Base-by-base conservation (phyloP, 1,139 yeast genomes). In the Yamadazyma diddensiae region DNA sequence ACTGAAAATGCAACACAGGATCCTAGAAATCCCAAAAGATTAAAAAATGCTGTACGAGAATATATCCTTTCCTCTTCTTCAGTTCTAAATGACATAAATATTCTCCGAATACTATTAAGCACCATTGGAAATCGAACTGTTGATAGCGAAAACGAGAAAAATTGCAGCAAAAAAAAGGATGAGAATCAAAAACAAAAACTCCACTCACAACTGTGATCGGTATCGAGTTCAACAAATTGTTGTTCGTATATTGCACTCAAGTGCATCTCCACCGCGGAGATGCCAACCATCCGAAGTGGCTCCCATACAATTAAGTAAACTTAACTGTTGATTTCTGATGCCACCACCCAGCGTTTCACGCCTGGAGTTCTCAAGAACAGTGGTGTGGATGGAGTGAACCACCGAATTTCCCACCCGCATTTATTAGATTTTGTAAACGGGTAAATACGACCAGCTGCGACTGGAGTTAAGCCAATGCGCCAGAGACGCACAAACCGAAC, bases 351-450 rank as follows among this genome's bases (percentile, higher is more conserved):
- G 77, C 83, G 83, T 71, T 73, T 54, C 82, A 71, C 82, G 84
- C 81, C 58, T 47, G 50, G 79, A 51, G 65, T 83, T 77, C 84
- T 78, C 84, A 76, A 54, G 84, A 77, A 83, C 67, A 70, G 29
- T 33, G 29, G 33, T 36, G 43, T 39, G 74, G 77, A 70, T 68
- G 79, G 80, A 51, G 84, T 55, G 78, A 57, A 72, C 74, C 86
- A 79, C 86, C 86, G 86, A 79, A 79, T 79, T 79, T 79, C 86
- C 86, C 86, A 79, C 85, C 82, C 82, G 79, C 71, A 28, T 47
- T 51, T 28, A 39, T 26, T 24, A 40, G 55, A 69, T 66, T 70
- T 47, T 62, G 84, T 65, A 44, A 48, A 62, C 82, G 81, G 82
- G 86, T 78, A 73, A 67, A 73, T 73, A 80, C 80, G 79, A 78